Percentiles rank a stretch among this genome's conserved stretches.
Conservation (phyloP, 345 rosid species). For the Corchorus capsularis region DNA sequence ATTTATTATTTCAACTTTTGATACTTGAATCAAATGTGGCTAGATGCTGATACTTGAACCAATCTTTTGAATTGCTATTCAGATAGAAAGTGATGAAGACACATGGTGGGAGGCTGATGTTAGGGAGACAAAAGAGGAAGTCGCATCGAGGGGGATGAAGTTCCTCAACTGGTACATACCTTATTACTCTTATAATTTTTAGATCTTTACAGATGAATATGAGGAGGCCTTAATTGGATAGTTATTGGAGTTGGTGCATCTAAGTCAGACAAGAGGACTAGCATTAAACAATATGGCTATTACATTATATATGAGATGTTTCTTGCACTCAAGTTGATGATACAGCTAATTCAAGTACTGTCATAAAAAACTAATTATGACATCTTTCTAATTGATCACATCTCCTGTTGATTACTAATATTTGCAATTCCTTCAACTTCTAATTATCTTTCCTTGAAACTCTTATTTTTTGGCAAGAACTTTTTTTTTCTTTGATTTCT, state of each 20-base stretch:
- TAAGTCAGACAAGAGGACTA: not conserved
- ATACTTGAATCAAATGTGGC: slow-evolving; percentile 16
- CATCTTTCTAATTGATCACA: slow-evolving; percentile 4
- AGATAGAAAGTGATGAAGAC: slow-evolving; percentile 86
- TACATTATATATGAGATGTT: not conserved
- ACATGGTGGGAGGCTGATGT: slow-evolving; percentile 73
- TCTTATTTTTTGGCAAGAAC: not conserved
- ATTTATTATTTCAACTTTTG: slow-evolving; percentile 24
- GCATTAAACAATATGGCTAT: not conserved
- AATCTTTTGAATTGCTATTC: slow-evolving; percentile 32
- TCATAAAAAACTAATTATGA: not conserved
- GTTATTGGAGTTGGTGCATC: not conserved
- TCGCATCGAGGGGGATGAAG: slow-evolving; percentile 71
- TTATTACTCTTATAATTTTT: not conserved
- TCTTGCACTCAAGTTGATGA: slow-evolving; percentile 7
- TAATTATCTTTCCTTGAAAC: not conserved
- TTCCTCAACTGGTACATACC: slow-evolving; percentile 73
- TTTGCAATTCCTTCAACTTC: not conserved
- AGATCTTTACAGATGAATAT: not conserved
- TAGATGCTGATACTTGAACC: slow-evolving; percentile 15
- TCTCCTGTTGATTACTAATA: not conserved
- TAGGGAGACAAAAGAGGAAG: slow-evolving; percentile 83
- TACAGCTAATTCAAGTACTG: not conserved
- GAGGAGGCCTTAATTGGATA: not conserved
- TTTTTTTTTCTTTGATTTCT: not conserved